Evolutionary conservation across 1,139 yeast species (phyloP).

Genomic region (Taiozyma onychis): DNA sequence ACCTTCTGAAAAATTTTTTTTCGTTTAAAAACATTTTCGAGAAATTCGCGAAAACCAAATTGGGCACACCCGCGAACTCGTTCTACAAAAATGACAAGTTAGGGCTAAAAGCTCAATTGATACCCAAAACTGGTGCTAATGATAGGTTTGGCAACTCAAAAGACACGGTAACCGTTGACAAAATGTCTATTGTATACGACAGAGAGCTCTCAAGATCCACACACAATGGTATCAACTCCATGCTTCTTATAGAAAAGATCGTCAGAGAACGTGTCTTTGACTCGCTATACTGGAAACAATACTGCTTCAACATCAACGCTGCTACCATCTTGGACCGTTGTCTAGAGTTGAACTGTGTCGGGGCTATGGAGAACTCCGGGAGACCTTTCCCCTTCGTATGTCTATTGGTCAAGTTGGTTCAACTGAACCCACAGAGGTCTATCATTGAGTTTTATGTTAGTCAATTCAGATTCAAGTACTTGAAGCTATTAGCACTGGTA

Average conservation of each 20-base stretch:
- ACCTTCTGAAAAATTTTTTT: not conserved
- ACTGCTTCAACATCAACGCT: slow-evolving; percentile 43
- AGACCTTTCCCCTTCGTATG: slow-evolving; percentile 52
- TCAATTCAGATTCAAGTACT: slow-evolving; percentile 50
- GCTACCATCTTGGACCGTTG: slow-evolving; percentile 32
- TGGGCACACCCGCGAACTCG: not conserved
- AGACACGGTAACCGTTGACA: no score
- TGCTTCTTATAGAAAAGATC: slow-evolving; percentile 52
- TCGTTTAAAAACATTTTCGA: not conserved
- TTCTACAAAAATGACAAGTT: not conserved
- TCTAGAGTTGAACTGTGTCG: slow-evolving; percentile 32
- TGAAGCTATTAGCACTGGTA: slow-evolving; percentile 44
- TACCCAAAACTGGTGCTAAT: no score
- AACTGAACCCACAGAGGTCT: slow-evolving; percentile 43
- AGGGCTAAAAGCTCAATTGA: not conserved
- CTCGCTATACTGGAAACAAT: slow-evolving; percentile 52
- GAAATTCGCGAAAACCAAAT: not conserved
- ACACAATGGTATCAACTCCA: slow-evolving; percentile 40
- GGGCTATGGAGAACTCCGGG: slow-evolving; percentile 41
- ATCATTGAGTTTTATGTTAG: slow-evolving; percentile 38
- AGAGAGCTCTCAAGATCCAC: slow-evolving; percentile 29
- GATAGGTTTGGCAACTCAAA: no score
- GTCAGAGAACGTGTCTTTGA: slow-evolving; percentile 55
- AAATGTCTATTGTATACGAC: slow-evolving; percentile 18
- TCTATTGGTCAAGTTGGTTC: slow-evolving; percentile 48